Conservation (phyloP, 257 asterid species). For the Primulina huaijiensis region DNA sequence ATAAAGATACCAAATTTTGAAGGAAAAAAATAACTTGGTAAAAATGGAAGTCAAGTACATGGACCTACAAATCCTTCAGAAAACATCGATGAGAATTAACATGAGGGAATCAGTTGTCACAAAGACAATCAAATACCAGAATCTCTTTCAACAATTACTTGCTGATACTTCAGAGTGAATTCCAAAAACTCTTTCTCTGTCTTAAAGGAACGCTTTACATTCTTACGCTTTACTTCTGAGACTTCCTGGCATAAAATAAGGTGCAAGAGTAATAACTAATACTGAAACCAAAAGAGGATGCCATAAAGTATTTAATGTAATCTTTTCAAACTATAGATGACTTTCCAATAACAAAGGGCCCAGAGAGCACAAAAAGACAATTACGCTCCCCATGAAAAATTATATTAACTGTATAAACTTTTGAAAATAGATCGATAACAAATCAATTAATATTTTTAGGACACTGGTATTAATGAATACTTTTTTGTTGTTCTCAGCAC, state of each 20-base stretch:
- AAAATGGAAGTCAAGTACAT: neutral
- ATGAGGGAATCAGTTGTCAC: slow-evolving; percentile 17
- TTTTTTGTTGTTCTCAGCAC: slow-evolving; percentile 52
- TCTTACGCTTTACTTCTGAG: slow-evolving; percentile 82
- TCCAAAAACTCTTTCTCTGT: slow-evolving; percentile 88
- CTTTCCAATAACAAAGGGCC: slow-evolving; percentile 17
- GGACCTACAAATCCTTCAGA: slow-evolving; percentile 12
- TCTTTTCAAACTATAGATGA: slow-evolving; percentile 18
- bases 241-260: slow-evolving; percentile 45
- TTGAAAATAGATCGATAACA: neutral
- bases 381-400: neutral
- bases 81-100: slow-evolving; percentile 16
- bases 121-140: slow-evolving; percentile 56
- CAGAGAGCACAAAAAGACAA: slow-evolving; percentile 7
- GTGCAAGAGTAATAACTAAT: slow-evolving; percentile 2
- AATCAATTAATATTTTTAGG: slow-evolving; percentile 12
- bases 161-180: slow-evolving; percentile 85
- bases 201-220: slow-evolving; percentile 58
- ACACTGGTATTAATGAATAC: slow-evolving; percentile 30
- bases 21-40: neutral
- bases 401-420: neutral
- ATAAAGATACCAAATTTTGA: neutral
- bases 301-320: neutral
- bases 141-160: slow-evolving; percentile 87
- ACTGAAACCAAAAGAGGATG: neutral